Percentiles rank a stretch among this genome's conserved stretches.
phyloP scores from a whole-genome alignment of 2,329 filamentous ascomycete species.

The Hirsutella rhossiliensis region DNA sequence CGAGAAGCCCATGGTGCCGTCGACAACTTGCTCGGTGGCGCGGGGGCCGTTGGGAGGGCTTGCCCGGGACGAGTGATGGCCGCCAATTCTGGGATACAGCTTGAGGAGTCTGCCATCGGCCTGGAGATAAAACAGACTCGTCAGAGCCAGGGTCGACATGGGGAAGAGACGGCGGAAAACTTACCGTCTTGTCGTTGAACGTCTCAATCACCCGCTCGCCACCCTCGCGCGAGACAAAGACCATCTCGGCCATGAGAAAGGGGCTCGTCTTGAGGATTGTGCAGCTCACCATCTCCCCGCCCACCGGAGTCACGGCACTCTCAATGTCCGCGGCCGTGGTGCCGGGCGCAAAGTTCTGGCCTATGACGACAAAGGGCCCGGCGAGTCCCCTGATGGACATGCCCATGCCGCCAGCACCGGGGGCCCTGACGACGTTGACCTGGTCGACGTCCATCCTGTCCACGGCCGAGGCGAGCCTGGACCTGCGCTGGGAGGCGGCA shows the following conservation, averaged over 20 bases:
- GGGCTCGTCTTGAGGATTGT: slow-evolving; percentile 54
- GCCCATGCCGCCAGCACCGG: slow-evolving; percentile 22
- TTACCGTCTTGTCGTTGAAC: slow-evolving; percentile 68
- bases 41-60: slow-evolving; percentile 16
- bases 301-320: slow-evolving; percentile 66
- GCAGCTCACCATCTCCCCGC: slow-evolving; percentile 56
- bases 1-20: slow-evolving; percentile 42
- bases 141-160: not conserved
- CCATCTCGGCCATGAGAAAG: slow-evolving; percentile 66
- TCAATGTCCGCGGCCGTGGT: slow-evolving; percentile 76
- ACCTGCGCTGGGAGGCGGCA: slow-evolving; percentile 14
- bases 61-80: slow-evolving; percentile 16
- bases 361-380: slow-evolving; percentile 60
- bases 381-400: slow-evolving; percentile 64
- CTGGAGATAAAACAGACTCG: slow-evolving; percentile 20
- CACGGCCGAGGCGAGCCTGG: slow-evolving; percentile 33
- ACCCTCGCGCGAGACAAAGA: slow-evolving; percentile 59
- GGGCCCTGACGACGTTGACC: slow-evolving; percentile 18
- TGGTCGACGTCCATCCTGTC: slow-evolving; percentile 27
- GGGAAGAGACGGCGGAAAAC: slow-evolving; percentile 13
- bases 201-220: slow-evolving; percentile 63
- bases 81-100: slow-evolving; percentile 55
- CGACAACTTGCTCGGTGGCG: slow-evolving; percentile 24
- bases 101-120: slow-evolving; percentile 64
- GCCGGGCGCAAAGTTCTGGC: slow-evolving; percentile 71